Base-by-base conservation (phyloP, 2,329 filamentous ascomycete species). In the Penicillium sp. region DNA sequence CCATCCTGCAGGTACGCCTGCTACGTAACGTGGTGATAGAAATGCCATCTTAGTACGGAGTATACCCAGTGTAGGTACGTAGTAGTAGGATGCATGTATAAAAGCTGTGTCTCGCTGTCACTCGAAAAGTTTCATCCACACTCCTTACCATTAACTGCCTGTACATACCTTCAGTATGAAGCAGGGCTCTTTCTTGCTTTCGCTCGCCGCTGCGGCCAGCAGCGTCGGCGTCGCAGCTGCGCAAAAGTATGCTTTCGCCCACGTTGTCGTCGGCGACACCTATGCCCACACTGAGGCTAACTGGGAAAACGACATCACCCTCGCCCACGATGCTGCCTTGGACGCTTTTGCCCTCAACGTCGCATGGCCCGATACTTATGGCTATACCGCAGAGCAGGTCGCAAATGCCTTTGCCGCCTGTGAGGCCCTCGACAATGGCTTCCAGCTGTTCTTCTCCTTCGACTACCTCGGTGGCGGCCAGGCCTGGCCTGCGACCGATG, bases 291-390 rank as follows among this genome's bases (percentile, higher is more conserved):
- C 43, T 12, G 42, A 56, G 33, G 28, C 52, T 20, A 45, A 49
- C 12, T 59, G 57, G 57, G 53, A 59, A 28, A 52, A 40, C 33
- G 70, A 77, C 57, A 74, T 77, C 9, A 50, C 46, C 0, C 61
- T 68, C 3, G 74, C 74, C 16, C 62, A 74, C 57, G 65, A 60
- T 2, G 67, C 73, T 5, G 61, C 67, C n/a, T 72, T 77, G 52
- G 74, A 77, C 59, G 74, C 65, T 38, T 77, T 77, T 60, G 74
- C 68, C 3, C 65, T 77, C 12, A 76, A 74, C 59, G 68, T 72
- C 23, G 72, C 65, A 6, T 64, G 62, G 24, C 62, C 62, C 4
- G 61, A 68, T 40, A 38, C n/a, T n/a, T n/a, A 28, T 5, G 60
- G 65, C 52, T 65, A 63, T 35, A 14, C 12, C n/a, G 50, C 62